Conservation (phyloP, 805 yeast genomes). For the Teunomyces lycoperdinae region DNA sequence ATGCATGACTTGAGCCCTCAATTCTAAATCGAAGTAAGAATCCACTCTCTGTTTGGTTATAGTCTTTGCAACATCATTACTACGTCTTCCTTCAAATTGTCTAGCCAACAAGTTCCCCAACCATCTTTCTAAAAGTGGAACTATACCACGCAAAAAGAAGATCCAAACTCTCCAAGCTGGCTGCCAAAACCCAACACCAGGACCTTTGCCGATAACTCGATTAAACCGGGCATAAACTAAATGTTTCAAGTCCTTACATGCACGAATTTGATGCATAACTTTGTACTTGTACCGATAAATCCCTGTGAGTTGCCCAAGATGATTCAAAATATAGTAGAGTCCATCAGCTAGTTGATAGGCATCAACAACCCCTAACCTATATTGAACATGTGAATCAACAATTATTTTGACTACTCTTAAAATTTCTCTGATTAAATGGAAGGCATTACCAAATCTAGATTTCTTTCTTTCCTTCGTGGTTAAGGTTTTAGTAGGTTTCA, state of each 20-base stretch:
- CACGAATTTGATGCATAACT: constrained; percentile 97
- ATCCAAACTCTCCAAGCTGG: constrained; percentile 99
- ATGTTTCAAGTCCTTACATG: constrained; percentile 93
- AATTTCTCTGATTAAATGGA: constrained; percentile 89
- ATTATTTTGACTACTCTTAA: constrained; percentile 77
- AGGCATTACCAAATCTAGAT: constrained; percentile 94
- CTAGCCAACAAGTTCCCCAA: constrained; percentile 85
- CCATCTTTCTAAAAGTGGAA: constrained; percentile 94
- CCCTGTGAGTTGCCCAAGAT: constrained; percentile 94
- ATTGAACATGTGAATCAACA: constrained; percentile 93
- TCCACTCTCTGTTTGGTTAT: constrained; percentile 95
- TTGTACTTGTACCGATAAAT: constrained; percentile 94
- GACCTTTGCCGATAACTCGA: constrained; percentile 88
- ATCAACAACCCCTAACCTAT: constrained; percentile 84
- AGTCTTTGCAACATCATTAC: constrained; percentile 89
- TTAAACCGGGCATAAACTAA: constrained; percentile 85
- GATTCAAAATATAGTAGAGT: constrained; percentile 82
- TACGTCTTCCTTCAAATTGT: constrained; percentile 93
- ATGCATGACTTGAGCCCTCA: constrained; percentile 91
- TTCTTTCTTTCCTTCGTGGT: constrained; percentile 95
- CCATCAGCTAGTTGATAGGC: constrained; percentile 96
- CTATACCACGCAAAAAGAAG: constrained; percentile 83
- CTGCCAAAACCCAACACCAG: constrained; percentile 99
- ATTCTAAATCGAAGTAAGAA: constrained; percentile 89
- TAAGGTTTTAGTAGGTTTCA: constrained; percentile 93